Percentiles rank a stretch among this genome's conserved stretches.
phyloP scores from a whole-genome alignment of 2,329 filamentous ascomycete species.

The Fusarium sp. region DNA sequence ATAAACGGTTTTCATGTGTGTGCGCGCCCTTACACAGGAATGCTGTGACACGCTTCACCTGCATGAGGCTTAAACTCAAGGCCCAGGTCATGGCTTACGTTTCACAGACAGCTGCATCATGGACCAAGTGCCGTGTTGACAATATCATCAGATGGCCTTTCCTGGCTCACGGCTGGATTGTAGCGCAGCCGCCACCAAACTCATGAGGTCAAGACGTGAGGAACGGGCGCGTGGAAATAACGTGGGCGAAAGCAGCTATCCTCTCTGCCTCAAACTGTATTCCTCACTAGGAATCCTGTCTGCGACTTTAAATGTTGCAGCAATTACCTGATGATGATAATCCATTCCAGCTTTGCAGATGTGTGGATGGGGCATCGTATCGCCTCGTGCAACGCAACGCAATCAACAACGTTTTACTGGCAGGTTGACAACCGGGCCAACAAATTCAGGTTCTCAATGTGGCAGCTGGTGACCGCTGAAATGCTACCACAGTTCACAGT shows the following conservation, averaged over 20 bases:
- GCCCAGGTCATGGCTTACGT: conserved; percentile 12
- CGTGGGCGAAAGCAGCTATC: conserved; percentile 1
- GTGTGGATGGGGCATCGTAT: conserved; percentile 12
- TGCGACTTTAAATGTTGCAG: neutral
- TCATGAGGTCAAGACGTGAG: neutral
- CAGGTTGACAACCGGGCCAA: conserved; percentile 7
- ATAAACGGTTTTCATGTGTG: conserved; percentile 17
- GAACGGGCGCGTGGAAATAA: conserved; percentile 16
- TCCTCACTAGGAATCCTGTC: neutral
- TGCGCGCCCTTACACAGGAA: neutral
- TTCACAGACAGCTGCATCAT: conserved; percentile 9
- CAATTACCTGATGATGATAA: conserved; percentile 15
- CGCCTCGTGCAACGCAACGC: conserved; percentile 18
- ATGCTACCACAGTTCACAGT: conserved; percentile 18
- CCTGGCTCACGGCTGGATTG: conserved; percentile 5
- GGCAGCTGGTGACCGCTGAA: conserved; percentile 19
- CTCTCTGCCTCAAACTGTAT: neutral
- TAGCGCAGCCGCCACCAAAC: conserved; percentile 4
- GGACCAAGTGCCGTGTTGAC: conserved; percentile 6
- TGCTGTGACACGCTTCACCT: conserved; percentile 21
- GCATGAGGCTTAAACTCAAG: conserved; percentile 23
- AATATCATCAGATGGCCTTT: neutral
- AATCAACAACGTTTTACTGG: conserved; percentile 7
- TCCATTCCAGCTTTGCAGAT: conserved; percentile 10
- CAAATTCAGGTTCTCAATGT: conserved; percentile 13